A percentile compares a stretch with the other conserved stretches of the same genome.
These are phyloP conservation scores for Gardenia jasminoides DNA, from an alignment of 257 asterid genomes.

Conservation along the genomic window DNA sequence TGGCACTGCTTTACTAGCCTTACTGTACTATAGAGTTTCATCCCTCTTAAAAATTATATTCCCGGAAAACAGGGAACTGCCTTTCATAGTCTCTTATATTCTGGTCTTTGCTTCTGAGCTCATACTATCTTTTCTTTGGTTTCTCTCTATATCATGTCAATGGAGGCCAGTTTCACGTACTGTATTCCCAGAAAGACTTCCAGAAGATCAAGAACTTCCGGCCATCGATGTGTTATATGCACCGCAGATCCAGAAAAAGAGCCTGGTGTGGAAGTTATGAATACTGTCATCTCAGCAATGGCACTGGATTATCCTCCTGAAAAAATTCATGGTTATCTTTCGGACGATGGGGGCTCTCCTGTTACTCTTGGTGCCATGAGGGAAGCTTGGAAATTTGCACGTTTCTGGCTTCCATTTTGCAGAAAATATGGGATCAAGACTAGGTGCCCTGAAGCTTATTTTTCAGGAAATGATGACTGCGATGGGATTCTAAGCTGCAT, in stretches of 20 bases:
- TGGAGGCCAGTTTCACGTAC: constrained; percentile 50
- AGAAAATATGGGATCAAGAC: constrained; percentile 40
- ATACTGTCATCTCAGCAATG: constrained; percentile 73
- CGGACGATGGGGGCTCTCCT: constrained; percentile 61
- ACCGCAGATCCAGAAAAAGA: constrained; percentile 63
- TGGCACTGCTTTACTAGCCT: constrained; percentile 34
- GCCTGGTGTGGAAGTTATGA: constrained; percentile 59
- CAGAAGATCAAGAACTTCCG: constrained; percentile 40
- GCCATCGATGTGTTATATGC: constrained; percentile 54
- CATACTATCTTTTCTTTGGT: constrained; percentile 45
- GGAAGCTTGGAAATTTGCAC: constrained; percentile 45
- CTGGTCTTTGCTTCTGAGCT: constrained; percentile 37
- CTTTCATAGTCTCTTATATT: constrained; percentile 24
- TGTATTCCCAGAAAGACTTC: constrained; percentile 42
- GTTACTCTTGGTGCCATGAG: constrained; percentile 34
- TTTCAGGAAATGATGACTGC: constrained; percentile 16
- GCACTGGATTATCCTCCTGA: constrained; percentile 63
- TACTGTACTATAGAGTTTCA: constrained; percentile 43
- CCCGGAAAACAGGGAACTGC: constrained; percentile 6
- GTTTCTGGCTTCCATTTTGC: constrained; percentile 60
- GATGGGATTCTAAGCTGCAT: constrained; percentile 4
- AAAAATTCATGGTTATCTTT: constrained; percentile 53
- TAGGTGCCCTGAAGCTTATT: constrained; percentile 55
- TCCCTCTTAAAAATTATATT: constrained; percentile 11
- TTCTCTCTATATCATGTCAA: constrained; percentile 41